phyloP scores from a whole-genome alignment of 495 filamentous ascomycete genomes.

The Talaromyces trachyspermus region DNA sequence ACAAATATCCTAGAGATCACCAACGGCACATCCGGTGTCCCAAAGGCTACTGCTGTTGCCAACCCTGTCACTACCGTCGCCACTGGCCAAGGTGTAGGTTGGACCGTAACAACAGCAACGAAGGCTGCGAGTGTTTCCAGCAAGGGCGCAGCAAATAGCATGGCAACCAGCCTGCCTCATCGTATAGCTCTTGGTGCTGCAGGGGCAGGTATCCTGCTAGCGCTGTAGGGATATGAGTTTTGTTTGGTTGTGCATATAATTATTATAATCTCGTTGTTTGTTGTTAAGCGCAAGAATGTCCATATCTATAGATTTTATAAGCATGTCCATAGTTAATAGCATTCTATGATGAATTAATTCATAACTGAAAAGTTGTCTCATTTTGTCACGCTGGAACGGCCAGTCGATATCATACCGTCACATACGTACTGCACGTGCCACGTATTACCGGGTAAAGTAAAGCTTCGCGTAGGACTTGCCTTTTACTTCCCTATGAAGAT shows the following conservation, averaged over 20 bases:
- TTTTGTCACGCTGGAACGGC: too few relatives aligned
- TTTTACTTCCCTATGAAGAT: too few relatives aligned
- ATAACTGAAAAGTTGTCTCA: too few relatives aligned
- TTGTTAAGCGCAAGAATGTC: too few relatives aligned
- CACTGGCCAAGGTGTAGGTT: not conserved
- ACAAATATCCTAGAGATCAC: slow-evolving; percentile 67
- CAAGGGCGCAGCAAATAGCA: not conserved
- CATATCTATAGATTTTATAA: too few relatives aligned
- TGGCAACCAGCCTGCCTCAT: slow-evolving; percentile 16
- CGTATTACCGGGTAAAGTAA: too few relatives aligned
- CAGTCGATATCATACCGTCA: too few relatives aligned
- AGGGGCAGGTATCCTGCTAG: slow-evolving; percentile 23
- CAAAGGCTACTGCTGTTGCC: slow-evolving; percentile 58
- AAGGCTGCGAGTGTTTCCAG: not conserved
- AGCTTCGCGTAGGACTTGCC: too few relatives aligned
- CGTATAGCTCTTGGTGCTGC: slow-evolving; percentile 20
- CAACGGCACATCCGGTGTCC: slow-evolving; percentile 54
- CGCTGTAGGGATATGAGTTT: slow-evolving; percentile 13
- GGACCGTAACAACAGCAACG: not conserved
- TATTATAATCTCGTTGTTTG: not conserved
- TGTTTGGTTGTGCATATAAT: not conserved
- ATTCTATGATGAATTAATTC: too few relatives aligned
- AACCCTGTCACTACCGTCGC: slow-evolving; percentile 51
- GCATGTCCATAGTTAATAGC: too few relatives aligned
- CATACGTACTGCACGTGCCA: too few relatives aligned